Evolutionary conservation across 106 monocot genomes (phyloP).

Genomic region (Vanilla planifolia): DNA sequence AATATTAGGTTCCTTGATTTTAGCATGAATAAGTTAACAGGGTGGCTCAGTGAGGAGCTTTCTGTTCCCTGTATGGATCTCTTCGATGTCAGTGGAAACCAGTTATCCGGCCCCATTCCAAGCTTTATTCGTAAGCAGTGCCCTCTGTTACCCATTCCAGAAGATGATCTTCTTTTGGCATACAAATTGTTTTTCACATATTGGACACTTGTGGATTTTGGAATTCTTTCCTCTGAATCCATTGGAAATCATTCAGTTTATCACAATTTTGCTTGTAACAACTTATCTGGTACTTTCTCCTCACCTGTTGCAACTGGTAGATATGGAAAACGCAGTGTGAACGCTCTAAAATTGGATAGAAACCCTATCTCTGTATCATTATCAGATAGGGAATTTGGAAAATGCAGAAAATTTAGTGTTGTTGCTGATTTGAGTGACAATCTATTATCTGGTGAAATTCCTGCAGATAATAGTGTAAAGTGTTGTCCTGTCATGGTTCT

Average conservation of each 20-base stretch:
- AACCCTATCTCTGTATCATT: conserved; percentile 60
- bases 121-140: conserved; percentile 32
- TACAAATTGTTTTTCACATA: conserved; percentile 44
- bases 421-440: conserved; percentile 52
- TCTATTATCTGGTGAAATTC: conserved; percentile 45
- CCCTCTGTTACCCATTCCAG: conserved; percentile 6
- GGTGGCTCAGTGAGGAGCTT: conserved; percentile 45
- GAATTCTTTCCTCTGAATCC: conserved; percentile 15
- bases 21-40: conserved; percentile 71
- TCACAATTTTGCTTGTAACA: conserved; percentile 72
- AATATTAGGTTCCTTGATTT: conserved; percentile 71
- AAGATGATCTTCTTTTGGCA: conserved; percentile 21
- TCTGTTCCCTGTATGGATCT: conserved; percentile 65
- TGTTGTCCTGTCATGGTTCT: conserved; percentile 53
- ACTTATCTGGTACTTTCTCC: conserved; percentile 45
- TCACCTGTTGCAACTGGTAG: conserved; percentile 32
- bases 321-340: conserved; percentile 30
- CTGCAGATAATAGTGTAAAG: conserved; percentile 25
- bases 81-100: conserved; percentile 77
- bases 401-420: conserved; percentile 45
- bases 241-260: conserved; percentile 19
- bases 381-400: conserved; percentile 39
- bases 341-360: conserved; percentile 47
- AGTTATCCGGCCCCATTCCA: conserved; percentile 61
- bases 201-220: conserved; percentile 10